Evolutionary conservation across 1,284 basidiomycete species (phyloP).

Genomic region (Puccinia novopanici): DNA sequence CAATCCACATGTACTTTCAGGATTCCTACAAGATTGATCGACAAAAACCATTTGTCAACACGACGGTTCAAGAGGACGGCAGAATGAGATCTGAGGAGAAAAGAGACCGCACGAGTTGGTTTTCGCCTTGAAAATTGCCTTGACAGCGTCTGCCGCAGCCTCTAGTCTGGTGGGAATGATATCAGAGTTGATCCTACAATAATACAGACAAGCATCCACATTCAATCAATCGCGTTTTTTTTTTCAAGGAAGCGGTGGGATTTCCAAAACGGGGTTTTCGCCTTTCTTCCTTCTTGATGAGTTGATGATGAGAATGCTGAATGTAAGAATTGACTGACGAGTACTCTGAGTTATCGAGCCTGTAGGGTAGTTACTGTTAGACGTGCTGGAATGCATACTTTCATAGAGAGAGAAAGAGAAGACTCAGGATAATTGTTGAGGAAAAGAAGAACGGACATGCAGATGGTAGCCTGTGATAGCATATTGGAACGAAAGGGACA

Average conservation of each 20-base stretch:
- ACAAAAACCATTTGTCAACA: too few relatives aligned
- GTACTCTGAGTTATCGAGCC: conserved; percentile 90
- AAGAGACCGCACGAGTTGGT: conserved; percentile 64
- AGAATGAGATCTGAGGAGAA: not conserved
- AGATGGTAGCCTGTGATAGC: conserved; percentile 38
- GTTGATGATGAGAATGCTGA: not conserved
- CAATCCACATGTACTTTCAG: conserved; percentile 92
- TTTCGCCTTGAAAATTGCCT: conserved; percentile 87
- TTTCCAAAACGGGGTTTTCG: not conserved
- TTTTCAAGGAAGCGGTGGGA: not conserved
- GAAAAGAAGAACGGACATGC: conserved; percentile 36
- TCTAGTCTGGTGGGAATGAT: conserved; percentile 65
- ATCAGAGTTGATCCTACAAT: not conserved
- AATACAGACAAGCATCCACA: conserved; percentile 62
- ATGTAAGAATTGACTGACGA: conserved; percentile 65
- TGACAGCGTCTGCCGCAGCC: conserved; percentile 89
- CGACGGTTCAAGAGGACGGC: too few relatives aligned
- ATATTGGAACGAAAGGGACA: not conserved
- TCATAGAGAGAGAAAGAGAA: not conserved
- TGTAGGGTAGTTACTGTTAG: conserved; percentile 53
- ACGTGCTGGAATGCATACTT: not conserved
- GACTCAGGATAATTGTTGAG: not conserved
- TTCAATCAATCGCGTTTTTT: conserved; percentile 15
- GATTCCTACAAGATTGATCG: conserved; percentile 67
- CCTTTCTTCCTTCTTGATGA: not conserved